A percentile compares a stretch with the other conserved stretches of the same genome.
Evolutionary conservation across 768 basidiomycete genomes (phyloP).

Genomic region (Auricularia sp.): DNA sequence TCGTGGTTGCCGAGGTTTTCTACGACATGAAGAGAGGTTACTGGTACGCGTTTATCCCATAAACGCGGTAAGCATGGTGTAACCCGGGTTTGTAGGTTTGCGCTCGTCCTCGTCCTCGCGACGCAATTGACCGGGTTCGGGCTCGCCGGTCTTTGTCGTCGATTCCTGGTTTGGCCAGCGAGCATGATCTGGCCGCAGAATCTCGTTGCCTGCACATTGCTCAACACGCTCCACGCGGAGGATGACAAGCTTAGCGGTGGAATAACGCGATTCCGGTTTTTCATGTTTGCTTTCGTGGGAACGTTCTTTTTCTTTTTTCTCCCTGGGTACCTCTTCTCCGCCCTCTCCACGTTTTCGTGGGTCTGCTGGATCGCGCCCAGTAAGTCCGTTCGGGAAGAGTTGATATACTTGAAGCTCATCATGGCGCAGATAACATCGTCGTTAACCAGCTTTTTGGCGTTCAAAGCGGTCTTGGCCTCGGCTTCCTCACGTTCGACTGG

Average conservation of each 20-base stretch:
- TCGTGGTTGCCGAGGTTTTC: conserved; percentile 27
- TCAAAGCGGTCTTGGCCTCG: conserved; percentile 34
- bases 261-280: conserved; percentile 31
- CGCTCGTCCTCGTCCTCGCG: conserved; percentile 29
- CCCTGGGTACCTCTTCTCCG: conserved; percentile 37
- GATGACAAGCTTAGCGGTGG: conserved; percentile 26
- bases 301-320: conserved; percentile 34
- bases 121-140: conserved; percentile 36
- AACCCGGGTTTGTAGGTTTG: conserved; percentile 19
- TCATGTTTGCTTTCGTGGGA: conserved; percentile 21
- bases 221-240: conserved; percentile 42
- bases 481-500: conserved; percentile 43
- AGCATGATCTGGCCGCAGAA: conserved; percentile 40
- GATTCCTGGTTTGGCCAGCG: conserved; percentile 39
- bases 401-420: background rate
- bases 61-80: background rate
- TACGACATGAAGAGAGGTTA: conserved; percentile 25
- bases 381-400: conserved; percentile 5
- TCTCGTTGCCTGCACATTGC: conserved; percentile 33
- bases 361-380: conserved; percentile 37
- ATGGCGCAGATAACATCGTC: conserved; percentile 23
- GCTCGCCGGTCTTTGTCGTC: conserved; percentile 31
- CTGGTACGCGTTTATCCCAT: conserved; percentile 16
- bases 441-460: conserved; percentile 42
- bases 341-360: conserved; percentile 37